A percentile compares a stretch with the other conserved stretches of the same genome.
Conservation (phyloP, 495 filamentous ascomycete species). For the Geopyxis carbonaria region DNA sequence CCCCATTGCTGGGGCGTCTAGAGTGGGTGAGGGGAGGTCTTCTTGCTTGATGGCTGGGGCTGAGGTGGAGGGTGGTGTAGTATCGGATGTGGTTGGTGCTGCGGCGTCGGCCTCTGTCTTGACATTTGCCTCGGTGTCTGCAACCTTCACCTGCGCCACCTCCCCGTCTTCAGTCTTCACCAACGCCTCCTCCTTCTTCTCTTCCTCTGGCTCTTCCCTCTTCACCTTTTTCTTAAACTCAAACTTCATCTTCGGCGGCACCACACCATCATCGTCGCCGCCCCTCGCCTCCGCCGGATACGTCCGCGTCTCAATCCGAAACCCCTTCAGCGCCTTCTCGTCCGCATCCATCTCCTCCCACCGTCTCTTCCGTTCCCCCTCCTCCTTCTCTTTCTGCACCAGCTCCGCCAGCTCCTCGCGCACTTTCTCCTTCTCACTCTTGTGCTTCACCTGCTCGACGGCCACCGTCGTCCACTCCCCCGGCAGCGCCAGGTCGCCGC, state of each 20-base stretch:
- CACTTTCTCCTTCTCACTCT: constrained; percentile 24
- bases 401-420: constrained; percentile 39
- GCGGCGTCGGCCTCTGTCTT: constrained; percentile 15
- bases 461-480: constrained; percentile 60
- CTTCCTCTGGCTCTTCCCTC: constrained; percentile 22
- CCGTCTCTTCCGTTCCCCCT: constrained; percentile 37
- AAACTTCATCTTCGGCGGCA: constrained; percentile 51
- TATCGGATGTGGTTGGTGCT: constrained; percentile 10
- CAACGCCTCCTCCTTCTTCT: constrained; percentile 11
- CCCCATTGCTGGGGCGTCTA: constrained; percentile 5
- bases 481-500: constrained; percentile 67
- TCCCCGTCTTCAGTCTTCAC: constrained; percentile 27
- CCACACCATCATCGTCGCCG: constrained; percentile 43
- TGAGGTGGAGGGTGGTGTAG: too few relatives aligned
- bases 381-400: constrained; percentile 50
- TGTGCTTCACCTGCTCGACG: constrained; percentile 25
- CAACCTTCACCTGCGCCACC: constrained; percentile 23
- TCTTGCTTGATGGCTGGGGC: constrained; percentile 32
- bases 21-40: too few relatives aligned
- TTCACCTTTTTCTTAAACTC: constrained; percentile 25
- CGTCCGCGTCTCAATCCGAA: constrained; percentile 39
- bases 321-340: constrained; percentile 40
- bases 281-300: constrained; percentile 42
- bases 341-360: constrained; percentile 47
- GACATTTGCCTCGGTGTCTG: constrained; percentile 10